phyloP scores from a whole-genome alignment of 345 rosid genomes.

The Alliaria petiolata region DNA sequence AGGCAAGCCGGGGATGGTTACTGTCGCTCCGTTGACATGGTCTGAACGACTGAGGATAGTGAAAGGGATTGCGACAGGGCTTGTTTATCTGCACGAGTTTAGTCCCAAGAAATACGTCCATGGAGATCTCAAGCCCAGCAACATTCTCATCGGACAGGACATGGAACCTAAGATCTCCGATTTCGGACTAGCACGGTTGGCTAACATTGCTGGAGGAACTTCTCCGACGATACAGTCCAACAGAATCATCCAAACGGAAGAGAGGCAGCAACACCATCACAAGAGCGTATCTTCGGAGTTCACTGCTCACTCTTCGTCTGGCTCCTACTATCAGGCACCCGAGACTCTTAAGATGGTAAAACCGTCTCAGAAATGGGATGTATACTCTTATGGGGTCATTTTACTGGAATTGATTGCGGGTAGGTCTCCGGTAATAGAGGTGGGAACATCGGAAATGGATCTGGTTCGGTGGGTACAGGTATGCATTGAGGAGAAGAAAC shows the following conservation, averaged over 20 bases:
- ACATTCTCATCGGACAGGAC: constrained; percentile 73
- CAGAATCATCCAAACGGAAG: constrained; percentile 52
- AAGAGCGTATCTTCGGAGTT: constrained; percentile 60
- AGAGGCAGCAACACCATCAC: constrained; percentile 48
- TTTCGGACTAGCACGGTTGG: constrained; percentile 87
- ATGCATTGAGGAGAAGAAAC: constrained; percentile 90
- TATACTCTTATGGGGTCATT: constrained; percentile 86
- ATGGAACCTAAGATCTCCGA: constrained; percentile 82
- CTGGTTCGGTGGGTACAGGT: constrained; percentile 77
- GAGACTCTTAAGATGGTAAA: constrained; percentile 78
- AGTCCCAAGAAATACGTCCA: constrained; percentile 93
- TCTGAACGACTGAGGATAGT: constrained; percentile 63
- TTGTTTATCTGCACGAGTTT: constrained; percentile 83
- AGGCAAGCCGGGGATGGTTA: constrained; percentile 78
- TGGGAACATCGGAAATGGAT: constrained; percentile 65
- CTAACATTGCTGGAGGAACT: constrained; percentile 86
- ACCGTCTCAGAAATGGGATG: constrained; percentile 98
- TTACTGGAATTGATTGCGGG: constrained; percentile 80
- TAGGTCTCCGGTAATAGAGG: constrained; percentile 48
- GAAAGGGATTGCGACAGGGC: constrained; percentile 72
- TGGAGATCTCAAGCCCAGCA: constrained; percentile 86
- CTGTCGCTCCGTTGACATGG: constrained; percentile 66
- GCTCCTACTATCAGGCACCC: constrained; percentile 80
- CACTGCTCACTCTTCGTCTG: constrained; percentile 45
- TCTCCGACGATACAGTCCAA: constrained; percentile 69